Percentiles rank a stretch among this genome's conserved stretches.
Conservation (phyloP, 1,139 yeast species). For the Diutina sp. region DNA sequence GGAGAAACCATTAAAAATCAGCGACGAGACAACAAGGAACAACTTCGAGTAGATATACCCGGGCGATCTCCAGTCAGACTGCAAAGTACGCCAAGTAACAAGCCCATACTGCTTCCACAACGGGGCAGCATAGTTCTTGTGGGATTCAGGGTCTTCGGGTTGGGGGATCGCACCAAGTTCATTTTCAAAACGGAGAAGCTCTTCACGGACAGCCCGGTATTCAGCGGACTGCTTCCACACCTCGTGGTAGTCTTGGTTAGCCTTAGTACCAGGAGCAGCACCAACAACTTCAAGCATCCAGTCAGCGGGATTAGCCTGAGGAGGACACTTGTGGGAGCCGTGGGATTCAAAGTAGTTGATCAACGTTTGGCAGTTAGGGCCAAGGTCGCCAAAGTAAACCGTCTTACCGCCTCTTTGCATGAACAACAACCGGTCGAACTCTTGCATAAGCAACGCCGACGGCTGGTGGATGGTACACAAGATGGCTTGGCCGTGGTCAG, state of each 20-base stretch:
- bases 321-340: conserved; percentile 50
- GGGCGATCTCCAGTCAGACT: conserved; percentile 72
- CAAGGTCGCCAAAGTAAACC: conserved; percentile 73
- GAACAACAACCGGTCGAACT: conserved; percentile 64
- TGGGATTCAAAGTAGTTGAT: conserved; percentile 56
- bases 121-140: conserved; percentile 31
- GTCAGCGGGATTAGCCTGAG: conserved; percentile 67
- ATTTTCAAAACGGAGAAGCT: background rate
- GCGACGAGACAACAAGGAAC: conserved; percentile 34
- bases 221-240: conserved; percentile 5
- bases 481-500: conserved; percentile 72
- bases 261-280: conserved; percentile 2
- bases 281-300: conserved; percentile 44
- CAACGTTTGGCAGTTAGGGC: conserved; percentile 46
- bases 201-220: background rate
- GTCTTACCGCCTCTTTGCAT: conserved; percentile 67
- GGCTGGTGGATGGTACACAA: conserved; percentile 81
- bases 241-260: conserved; percentile 2
- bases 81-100: conserved; percentile 44
- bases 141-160: conserved; percentile 19
- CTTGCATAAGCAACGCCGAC: conserved; percentile 63
- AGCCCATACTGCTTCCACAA: conserved; percentile 33
- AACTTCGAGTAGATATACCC: conserved; percentile 56
- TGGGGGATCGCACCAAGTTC: conserved; percentile 9
- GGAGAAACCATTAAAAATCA: conserved; percentile 62